These are phyloP conservation scores for Ailanthus altissimus DNA, from an alignment of 345 rosid genomes.

Conservation along the genomic window DNA sequence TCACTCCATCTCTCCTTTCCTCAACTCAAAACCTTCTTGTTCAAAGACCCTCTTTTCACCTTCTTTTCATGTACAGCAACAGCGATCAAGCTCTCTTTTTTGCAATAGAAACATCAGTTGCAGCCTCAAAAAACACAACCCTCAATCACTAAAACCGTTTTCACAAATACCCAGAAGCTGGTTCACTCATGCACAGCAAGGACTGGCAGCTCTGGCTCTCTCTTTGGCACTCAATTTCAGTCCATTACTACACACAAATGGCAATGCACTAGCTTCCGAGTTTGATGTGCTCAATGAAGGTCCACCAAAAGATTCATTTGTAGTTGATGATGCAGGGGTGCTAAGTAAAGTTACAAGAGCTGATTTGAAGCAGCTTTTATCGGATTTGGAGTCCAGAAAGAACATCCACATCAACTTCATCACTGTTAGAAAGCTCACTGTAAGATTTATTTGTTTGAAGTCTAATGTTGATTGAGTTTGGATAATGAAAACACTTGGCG, in stretches of 20 bases:
- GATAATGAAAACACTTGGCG: not conserved
- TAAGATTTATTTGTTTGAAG: conserved; percentile 35
- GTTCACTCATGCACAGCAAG: conserved; percentile 70
- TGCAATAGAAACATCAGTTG: conserved; percentile 43
- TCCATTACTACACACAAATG: conserved; percentile 43
- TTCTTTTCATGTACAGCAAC: conserved; percentile 29
- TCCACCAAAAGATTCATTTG: conserved; percentile 79
- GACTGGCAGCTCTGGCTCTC: conserved; percentile 76
- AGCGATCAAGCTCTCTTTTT: conserved; percentile 42
- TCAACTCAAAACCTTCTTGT: conserved; percentile 47
- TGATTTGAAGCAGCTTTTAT: conserved; percentile 75
- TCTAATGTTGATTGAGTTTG: not conserved
- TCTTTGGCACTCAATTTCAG: conserved; percentile 78
- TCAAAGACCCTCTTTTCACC: conserved; percentile 35
- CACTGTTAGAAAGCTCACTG: conserved; percentile 93
- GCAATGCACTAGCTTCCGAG: conserved; percentile 80
- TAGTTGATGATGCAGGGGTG: conserved; percentile 92
- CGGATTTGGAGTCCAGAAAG: conserved; percentile 93
- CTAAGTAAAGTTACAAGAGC: conserved; percentile 86
- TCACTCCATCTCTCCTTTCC: conserved; percentile 52
- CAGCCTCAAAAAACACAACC: conserved; percentile 40
- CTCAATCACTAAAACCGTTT: conserved; percentile 35
- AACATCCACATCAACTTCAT: conserved; percentile 68
- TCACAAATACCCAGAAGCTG: conserved; percentile 40
- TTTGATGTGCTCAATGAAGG: conserved; percentile 84